Base-by-base conservation (phyloP, 2,329 filamentous ascomycete genomes). In the Colletotrichum tamarilloi region DNA sequence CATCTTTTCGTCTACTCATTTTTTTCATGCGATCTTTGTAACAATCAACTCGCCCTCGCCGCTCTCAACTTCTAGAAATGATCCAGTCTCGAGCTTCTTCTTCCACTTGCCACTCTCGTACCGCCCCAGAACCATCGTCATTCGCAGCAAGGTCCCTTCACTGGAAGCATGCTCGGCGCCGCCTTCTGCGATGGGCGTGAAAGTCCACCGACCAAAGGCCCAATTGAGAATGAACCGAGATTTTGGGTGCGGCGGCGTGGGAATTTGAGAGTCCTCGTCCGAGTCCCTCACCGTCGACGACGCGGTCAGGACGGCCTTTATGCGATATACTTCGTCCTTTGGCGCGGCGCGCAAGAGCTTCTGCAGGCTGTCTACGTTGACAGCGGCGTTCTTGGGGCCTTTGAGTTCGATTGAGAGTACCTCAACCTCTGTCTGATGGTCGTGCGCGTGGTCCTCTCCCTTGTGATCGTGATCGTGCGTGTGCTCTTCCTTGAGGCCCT, bases 201-300 rank as follows among this genome's bases (percentile, higher is more conserved):
- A 98, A 0, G 92, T 97, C 96, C 97, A 99, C 35, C 97, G 89
- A 0, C 95, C 95, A 84, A 99, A 99, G 0, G 97, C 97, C 97
- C 97, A 99, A 82, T 99, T 99, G 73, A 99, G 88, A 57, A 99
- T 98, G 80, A 97, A 98, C 68, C 94, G 87, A 2, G 79, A 81
- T 9, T 79, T 68, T 6, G 76, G 65, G 30, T 77, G 73, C 1
- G 80, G 64, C n/a, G 80, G 76, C 4, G 79, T 76, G 3, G 83
- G 77, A 60, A 79, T 78, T 5, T 81, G 76, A 8, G 78, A 79
- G 52, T 88, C 86, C 28, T 86, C 84, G 68, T 90, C 88, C 1
- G 90, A 91, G 77, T 86, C 86, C 22, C 77, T 76, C 9, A 90
- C 85, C 0, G 83, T 78, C 0, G 85, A 80, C 0, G 86, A 83